Evolutionary conservation across 495 filamentous ascomycete species (phyloP).

Genomic region (Annulohypoxylon nitens): DNA sequence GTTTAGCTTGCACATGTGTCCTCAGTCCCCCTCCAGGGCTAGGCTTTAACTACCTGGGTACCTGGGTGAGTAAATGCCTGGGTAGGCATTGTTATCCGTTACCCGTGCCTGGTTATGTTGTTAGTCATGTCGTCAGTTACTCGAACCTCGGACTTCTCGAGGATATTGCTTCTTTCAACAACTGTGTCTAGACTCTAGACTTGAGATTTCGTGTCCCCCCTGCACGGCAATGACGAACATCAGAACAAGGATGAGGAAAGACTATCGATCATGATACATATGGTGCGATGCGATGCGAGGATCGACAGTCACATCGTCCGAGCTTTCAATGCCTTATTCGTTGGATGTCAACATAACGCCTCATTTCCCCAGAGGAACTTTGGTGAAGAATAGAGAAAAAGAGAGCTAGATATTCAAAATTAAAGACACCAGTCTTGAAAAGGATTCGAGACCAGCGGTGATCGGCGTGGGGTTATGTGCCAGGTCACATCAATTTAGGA

Average conservation of each 20-base stretch:
- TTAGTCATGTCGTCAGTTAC: slow-evolving; percentile 4
- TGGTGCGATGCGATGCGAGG: slow-evolving; percentile 46
- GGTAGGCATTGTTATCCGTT: neutral
- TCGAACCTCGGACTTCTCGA: neutral
- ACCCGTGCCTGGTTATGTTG: neutral
- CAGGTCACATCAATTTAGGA: slow-evolving; percentile 46
- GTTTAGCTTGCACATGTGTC: neutral
- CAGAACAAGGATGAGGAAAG: slow-evolving; percentile 38
- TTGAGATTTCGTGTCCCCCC: slow-evolving; percentile 14
- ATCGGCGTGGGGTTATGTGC: slow-evolving; percentile 47
- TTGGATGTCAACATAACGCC: slow-evolving; percentile 45
- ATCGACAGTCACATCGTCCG: slow-evolving; percentile 50
- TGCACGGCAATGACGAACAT: slow-evolving; percentile 47
- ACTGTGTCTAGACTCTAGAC: slow-evolving; percentile 29
- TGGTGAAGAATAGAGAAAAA: slow-evolving; percentile 19
- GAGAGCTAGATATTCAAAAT: slow-evolving; percentile 30
- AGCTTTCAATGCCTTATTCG: slow-evolving; percentile 48
- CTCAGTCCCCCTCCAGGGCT: neutral
- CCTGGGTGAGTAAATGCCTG: neutral
- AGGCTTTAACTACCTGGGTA: neutral
- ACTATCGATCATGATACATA: slow-evolving; percentile 50
- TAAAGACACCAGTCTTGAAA: slow-evolving; percentile 34
- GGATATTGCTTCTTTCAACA: slow-evolving; percentile 12
- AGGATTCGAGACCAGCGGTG: slow-evolving; percentile 46
- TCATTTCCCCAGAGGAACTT: slow-evolving; percentile 47